Evolutionary conservation across 805 yeast species (phyloP), one percentile per base, ranked within the genome.

Genomic region (Lachancea sp.): DNA sequence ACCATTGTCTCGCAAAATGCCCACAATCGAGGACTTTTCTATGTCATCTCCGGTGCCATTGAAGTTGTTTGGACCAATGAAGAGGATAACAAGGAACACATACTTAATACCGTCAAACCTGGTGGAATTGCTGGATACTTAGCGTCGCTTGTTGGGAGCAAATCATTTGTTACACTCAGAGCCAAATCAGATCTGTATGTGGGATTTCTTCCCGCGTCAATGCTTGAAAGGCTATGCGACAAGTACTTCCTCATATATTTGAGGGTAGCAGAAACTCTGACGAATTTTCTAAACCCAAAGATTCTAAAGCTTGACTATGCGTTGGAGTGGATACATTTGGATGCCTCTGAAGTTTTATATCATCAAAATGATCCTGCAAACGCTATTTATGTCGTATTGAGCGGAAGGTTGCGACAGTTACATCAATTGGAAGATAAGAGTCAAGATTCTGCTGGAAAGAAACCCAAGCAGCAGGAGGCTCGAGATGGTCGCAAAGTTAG

Each of bases 51-150:
- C 45, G 99, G 99, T 2, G 55, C 71, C 4, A 65, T 91, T 31
- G 88, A 84, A 36, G 85, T 88, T 0, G 67, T 71, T 6, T 74
- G 74, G 52, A 58, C 61, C n/a, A 74, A 71, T 38, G 55, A 42
- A 12, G 38, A 41, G 27, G 41, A 46, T 10, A 52, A 55, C 17
- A 60, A 53, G 4, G 72, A 70, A 32, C 73, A 70, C 32, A 62
- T 64, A 25, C 53, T 86, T 1, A 82, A 81, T 53, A 73, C 79
- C 0, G 80, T 88, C 1, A 66, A 73, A 13, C 71, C 82, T 1
- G 97, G 97, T 6, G 93, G 93, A 3, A 62, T 91, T 13, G 95
- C 91, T 0, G 98, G 98, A 0, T 91, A 86, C 58, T 62, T 91
- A 38, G 87, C 95, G 3, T 76, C 95, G 0, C 63, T 90, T 13